Conservation (phyloP, 2,329 filamentous ascomycete species). For the Exophiala mesophila region DNA sequence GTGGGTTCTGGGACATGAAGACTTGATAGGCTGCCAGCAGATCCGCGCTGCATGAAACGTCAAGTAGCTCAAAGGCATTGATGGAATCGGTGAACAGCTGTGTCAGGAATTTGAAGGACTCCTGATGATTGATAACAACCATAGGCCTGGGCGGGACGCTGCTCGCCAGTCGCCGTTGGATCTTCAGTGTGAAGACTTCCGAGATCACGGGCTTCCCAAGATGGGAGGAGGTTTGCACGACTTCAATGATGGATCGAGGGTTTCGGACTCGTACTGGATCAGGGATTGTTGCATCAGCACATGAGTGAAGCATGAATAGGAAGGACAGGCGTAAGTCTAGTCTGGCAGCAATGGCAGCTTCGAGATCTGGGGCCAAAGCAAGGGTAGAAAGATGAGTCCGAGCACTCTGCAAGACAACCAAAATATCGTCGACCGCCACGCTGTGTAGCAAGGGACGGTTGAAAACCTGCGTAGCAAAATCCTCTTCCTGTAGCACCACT, state of each 20-base stretch:
- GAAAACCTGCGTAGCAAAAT: conserved; percentile 91
- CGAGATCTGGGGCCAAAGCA: conserved; percentile 34
- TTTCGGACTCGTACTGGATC: background rate
- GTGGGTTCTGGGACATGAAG: conserved; percentile 73
- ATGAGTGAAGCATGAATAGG: conserved; percentile 40
- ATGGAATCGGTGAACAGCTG: conserved; percentile 67
- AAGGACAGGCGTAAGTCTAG: conserved; percentile 50
- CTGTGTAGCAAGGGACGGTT: conserved; percentile 68
- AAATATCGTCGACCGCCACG: conserved; percentile 55
- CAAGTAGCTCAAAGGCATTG: conserved; percentile 62
- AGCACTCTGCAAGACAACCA: conserved; percentile 51
- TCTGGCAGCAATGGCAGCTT: conserved; percentile 58
- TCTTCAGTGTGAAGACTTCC: conserved; percentile 80
- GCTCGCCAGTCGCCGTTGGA: conserved; percentile 87
- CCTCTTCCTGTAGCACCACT: conserved; percentile 65
- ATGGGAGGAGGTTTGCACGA: conserved; percentile 55
- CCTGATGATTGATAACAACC: conserved; percentile 64
- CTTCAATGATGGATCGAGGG: conserved; percentile 38
- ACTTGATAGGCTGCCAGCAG: conserved; percentile 61
- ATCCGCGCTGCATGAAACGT: conserved; percentile 19
- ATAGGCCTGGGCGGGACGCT: conserved; percentile 91
- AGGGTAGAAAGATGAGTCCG: conserved; percentile 45
- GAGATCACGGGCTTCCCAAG: conserved; percentile 60
- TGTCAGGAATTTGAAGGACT: conserved; percentile 65
- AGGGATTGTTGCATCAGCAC: conserved; percentile 1